phyloP scores from a whole-genome alignment of 1,284 basidiomycete genomes.

The Gymnopus androsaceus region DNA sequence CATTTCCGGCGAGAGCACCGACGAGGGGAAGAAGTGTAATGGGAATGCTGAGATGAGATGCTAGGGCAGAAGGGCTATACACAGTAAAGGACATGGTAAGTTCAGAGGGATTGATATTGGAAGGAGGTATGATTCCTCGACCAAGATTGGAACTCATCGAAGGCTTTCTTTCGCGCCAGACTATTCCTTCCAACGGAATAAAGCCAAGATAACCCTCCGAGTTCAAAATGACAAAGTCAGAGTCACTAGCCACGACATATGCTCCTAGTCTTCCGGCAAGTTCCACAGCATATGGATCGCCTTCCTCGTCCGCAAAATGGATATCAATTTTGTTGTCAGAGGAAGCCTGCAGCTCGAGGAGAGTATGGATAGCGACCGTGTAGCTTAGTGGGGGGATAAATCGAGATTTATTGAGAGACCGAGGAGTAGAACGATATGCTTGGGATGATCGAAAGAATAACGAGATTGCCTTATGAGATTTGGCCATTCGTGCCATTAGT shows the following conservation, averaged over 20 bases:
- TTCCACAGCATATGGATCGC: constrained; percentile 83
- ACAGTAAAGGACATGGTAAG: constrained; percentile 56
- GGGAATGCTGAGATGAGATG: constrained; percentile 68
- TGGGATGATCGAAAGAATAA: constrained; percentile 86
- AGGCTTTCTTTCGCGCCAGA: constrained; percentile 59
- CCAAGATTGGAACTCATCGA: constrained; percentile 27
- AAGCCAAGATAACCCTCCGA: constrained; percentile 76
- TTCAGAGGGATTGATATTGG: constrained; percentile 39
- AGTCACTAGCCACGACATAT: constrained; percentile 80
- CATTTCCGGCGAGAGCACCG: constrained; percentile 86
- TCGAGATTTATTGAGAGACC: constrained; percentile 68
- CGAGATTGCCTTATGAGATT: constrained; percentile 59
- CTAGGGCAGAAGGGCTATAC: constrained; percentile 67
- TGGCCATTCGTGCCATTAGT: constrained; percentile 57
- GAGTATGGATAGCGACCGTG: constrained; percentile 61
- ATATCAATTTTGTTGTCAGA: constrained; percentile 44
- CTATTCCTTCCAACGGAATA: constrained; percentile 78
- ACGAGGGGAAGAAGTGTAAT: constrained; percentile 77
- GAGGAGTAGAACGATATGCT: constrained; percentile 64
- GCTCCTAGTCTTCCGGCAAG: constrained; percentile 71
- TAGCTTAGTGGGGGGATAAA: constrained; percentile 78
- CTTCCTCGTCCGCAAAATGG: constrained; percentile 83
- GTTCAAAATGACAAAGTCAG: constrained; percentile 81
- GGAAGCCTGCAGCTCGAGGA: constrained; percentile 44
- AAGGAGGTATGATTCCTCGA: constrained; percentile 61